phyloP scores from a whole-genome alignment of 768 basidiomycete species.

The Lyophyllum decastes region DNA sequence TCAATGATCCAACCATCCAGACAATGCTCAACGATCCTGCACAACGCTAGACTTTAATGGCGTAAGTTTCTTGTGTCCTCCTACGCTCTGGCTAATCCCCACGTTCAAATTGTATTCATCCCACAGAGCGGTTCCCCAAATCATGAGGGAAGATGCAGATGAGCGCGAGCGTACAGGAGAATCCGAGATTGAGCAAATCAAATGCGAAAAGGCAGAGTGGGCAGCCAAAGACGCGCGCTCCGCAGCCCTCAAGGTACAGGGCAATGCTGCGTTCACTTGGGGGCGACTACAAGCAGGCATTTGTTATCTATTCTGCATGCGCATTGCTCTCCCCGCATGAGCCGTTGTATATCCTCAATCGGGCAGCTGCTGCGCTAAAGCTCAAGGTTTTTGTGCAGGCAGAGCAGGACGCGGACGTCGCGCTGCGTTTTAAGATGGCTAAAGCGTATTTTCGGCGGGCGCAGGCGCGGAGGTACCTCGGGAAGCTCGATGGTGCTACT shows the following conservation, averaged over 20 bases:
- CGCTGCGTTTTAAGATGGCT: neutral
- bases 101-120: neutral
- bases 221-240: neutral
- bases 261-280: neutral
- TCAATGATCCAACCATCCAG: neutral
- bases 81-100: neutral
- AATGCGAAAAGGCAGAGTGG: constrained; percentile 2
- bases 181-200: neutral
- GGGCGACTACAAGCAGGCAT: neutral
- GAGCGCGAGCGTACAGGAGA: constrained; percentile 4
- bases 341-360: neutral
- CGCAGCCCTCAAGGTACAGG: neutral
- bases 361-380: neutral
- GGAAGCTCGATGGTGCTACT: neutral
- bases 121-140: neutral
- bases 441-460: constrained; percentile 1
- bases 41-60: neutral
- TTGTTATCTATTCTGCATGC: neutral
- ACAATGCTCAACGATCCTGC: neutral
- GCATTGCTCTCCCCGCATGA: neutral
- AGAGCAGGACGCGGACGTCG: neutral
- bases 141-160: neutral
- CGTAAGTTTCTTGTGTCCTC: neutral
- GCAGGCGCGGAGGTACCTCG: neutral
- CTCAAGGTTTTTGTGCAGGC: neutral